Conservation (phyloP, 768 basidiomycete genomes). For the Suillus americanus region DNA sequence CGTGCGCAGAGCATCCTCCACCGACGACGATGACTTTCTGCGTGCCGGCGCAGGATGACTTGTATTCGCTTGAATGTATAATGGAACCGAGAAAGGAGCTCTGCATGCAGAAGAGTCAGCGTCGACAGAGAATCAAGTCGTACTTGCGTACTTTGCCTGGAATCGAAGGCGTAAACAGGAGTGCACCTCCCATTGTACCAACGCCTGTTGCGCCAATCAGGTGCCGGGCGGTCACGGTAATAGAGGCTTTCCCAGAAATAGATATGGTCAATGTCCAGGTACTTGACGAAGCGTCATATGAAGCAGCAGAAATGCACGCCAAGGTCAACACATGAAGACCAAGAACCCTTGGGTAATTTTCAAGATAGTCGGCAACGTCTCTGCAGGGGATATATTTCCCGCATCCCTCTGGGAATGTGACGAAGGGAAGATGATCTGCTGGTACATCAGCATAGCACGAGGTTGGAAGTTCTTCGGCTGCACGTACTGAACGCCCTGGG, state of each 20-base stretch:
- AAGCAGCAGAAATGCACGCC: background rate
- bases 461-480: background rate
- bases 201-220: constrained; percentile 7
- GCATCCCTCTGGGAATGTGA: constrained; percentile 6
- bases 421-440: constrained; percentile 9
- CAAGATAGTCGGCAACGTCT: constrained; percentile 13
- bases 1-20: constrained; percentile 15
- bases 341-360: constrained; percentile 9
- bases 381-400: constrained; percentile 2
- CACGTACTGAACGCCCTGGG: constrained; percentile 11
- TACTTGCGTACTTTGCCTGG: background rate
- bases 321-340: constrained; percentile 9
- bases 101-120: background rate
- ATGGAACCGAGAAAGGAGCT: constrained; percentile 3
- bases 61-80: constrained; percentile 7
- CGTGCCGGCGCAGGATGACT: background rate
- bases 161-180: background rate
- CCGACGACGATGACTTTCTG: constrained; percentile 11
- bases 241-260: background rate
- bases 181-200: constrained; percentile 5
- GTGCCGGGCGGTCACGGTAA: constrained; percentile 3
- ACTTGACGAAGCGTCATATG: background rate
- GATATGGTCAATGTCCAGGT: constrained; percentile 2
- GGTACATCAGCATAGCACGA: background rate
- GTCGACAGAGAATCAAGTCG: background rate